Evolutionary conservation across 1,139 yeast genomes (phyloP).

Genomic region (Pichia cactophila): DNA sequence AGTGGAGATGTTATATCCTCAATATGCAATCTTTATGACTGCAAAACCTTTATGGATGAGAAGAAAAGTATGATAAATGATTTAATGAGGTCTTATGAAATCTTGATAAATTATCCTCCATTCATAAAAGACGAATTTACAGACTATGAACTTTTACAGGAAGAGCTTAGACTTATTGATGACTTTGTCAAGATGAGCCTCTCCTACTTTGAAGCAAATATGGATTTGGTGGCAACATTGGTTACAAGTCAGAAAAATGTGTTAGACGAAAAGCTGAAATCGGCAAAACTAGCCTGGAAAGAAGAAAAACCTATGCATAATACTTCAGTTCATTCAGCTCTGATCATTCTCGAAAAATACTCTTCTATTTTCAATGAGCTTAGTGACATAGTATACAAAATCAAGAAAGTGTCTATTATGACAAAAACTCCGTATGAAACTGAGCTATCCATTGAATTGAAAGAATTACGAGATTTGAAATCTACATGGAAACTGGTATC

Average conservation of each 20-base stretch:
- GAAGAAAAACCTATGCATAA: slow-evolving; percentile 38
- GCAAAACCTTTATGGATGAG: slow-evolving; percentile 6
- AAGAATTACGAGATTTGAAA: slow-evolving; percentile 52
- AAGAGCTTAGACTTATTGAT: slow-evolving; percentile 1
- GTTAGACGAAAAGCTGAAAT: background rate
- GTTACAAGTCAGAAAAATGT: slow-evolving; percentile 10
- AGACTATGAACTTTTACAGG: background rate
- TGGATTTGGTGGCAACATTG: slow-evolving; percentile 30
- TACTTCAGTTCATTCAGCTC: slow-evolving; percentile 43
- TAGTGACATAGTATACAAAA: slow-evolving; percentile 18
- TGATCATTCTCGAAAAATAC: slow-evolving; percentile 38
- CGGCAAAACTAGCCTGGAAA: slow-evolving; percentile 35
- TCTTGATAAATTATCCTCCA: no score
- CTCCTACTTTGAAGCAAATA: slow-evolving; percentile 22
- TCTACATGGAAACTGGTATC: slow-evolving; percentile 63
- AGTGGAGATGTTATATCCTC: slow-evolving; percentile 33
- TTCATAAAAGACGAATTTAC: background rate
- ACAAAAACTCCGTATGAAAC: slow-evolving; percentile 35
- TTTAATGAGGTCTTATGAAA: background rate
- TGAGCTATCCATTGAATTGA: slow-evolving; percentile 27
- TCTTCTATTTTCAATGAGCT: slow-evolving; percentile 29
- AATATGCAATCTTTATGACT: slow-evolving; percentile 30
- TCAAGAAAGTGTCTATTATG: slow-evolving; percentile 36
- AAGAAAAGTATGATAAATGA: no score
- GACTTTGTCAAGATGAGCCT: slow-evolving; percentile 37